Base-by-base conservation (phyloP, 768 basidiomycete species). In the Cystofilobasidium capitatum region DNA sequence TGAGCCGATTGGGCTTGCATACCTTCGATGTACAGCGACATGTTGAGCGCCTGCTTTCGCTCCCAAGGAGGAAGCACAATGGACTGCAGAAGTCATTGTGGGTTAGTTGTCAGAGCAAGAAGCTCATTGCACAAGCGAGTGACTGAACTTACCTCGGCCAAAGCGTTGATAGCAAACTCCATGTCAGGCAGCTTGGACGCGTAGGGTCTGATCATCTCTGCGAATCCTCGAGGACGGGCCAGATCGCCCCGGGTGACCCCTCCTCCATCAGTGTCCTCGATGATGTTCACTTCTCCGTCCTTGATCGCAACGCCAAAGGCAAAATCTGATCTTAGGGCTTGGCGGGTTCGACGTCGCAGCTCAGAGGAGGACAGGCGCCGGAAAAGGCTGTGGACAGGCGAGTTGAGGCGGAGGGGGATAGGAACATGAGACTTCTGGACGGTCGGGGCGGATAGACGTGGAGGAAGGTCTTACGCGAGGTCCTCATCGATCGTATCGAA, bases 71-170 rank as follows among this genome's bases (percentile, higher is more conserved):
- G 10, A 24, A 13, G 20, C 9, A 49, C 47, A 22, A 49, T 26
- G 24, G 47, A 22, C 47, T 49, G 47, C 4, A 26, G 6, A 22
- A 26, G 10, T 6, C 47, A 26, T 22, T 42, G 10, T 20, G 10
- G 40, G 10, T 10, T 10, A 10, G 40, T 42, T 20, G 40, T 42
- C 40, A 42, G 40, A 10, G 40, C 40, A 42, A 20, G 40, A 42
- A 10, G 40, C 40, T 20, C 40, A n/a, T n/a, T 10, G 24, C 24
- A 26, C 2, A 10, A 49, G 20, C 3, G 47, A 24, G 2, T 9
- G 47, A 49, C 47, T n/a, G n/a, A n/a, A n/a, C n/a, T 40, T 33
- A 63, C 62, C 62, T 65, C 64, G 29, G 64, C 64, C 49, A 57
- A 17, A 8, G 36, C 64, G 4, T 31, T 55, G 13, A 65, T 24